Evolutionary conservation across 805 yeast species (phyloP).

Genomic region (Sungouiella thailandica): DNA sequence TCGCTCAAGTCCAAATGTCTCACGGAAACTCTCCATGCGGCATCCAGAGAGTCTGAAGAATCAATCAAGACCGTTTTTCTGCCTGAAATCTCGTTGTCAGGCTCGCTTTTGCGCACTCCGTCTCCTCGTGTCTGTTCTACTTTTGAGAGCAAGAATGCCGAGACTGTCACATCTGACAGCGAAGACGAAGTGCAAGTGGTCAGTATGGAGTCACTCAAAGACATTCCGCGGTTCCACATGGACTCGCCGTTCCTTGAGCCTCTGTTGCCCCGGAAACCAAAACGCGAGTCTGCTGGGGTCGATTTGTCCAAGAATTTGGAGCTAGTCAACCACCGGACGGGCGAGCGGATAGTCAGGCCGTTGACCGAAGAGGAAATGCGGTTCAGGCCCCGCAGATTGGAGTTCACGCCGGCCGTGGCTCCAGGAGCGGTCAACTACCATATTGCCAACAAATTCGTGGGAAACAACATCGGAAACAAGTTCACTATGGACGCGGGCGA

Average conservation of each 20-base stretch:
- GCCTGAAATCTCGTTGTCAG: neutral
- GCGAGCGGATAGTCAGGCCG: slow-evolving; percentile 8
- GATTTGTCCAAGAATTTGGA: slow-evolving; percentile 13
- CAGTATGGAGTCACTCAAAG: slow-evolving; percentile 2
- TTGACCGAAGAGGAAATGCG: slow-evolving; percentile 10
- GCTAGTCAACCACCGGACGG: slow-evolving; percentile 11
- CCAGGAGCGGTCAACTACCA: slow-evolving; percentile 7
- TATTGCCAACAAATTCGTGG: slow-evolving; percentile 13
- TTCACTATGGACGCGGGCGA: slow-evolving; percentile 11
- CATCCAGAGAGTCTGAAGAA: neutral
- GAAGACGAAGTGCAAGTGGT: slow-evolving; percentile 6
- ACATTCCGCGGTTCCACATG: slow-evolving; percentile 8
- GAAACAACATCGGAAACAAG: slow-evolving; percentile 12
- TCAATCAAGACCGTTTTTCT: neutral
- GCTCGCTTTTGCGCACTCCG: neutral
- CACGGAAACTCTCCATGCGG: slow-evolving; percentile 4
- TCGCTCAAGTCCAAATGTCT: slow-evolving; percentile 4
- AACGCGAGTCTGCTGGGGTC: too few relatives aligned
- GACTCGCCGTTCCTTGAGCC: slow-evolving; percentile 11
- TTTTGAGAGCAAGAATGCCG: too few relatives aligned
- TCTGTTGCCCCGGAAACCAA: neutral
- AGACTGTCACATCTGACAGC: slow-evolving; percentile 4
- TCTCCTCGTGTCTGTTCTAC: too few relatives aligned
- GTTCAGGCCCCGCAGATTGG: slow-evolving; percentile 13
- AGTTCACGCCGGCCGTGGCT: slow-evolving; percentile 13